Conservation (phyloP, 23 red algal genomes). For the Cyanidiococcus yangmingshanensis region DNA sequence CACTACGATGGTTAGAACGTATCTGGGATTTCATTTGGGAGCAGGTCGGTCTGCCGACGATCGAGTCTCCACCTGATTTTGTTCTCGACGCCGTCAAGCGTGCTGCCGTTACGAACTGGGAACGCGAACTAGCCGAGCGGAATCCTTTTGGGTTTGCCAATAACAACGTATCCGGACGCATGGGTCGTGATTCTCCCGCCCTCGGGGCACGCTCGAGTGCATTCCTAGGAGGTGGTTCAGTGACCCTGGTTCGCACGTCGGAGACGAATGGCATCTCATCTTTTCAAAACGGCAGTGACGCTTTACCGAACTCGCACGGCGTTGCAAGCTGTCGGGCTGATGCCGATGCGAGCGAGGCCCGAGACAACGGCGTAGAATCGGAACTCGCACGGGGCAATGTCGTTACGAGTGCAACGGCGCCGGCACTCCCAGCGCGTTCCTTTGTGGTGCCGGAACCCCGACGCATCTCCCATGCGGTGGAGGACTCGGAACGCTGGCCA, state of each 20-base stretch:
- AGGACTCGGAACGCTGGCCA: not conserved
- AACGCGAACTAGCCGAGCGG: not conserved
- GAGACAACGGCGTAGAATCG: too few relatives aligned
- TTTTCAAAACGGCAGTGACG: too few relatives aligned
- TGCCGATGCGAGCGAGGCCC: too few relatives aligned
- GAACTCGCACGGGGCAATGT: too few relatives aligned
- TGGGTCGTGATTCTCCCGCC: too few relatives aligned
- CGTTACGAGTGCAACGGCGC: not conserved
- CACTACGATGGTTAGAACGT: not conserved
- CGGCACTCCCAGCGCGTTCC: not conserved
- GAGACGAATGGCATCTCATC: too few relatives aligned
- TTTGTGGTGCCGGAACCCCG: not conserved
- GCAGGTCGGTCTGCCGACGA: not conserved
- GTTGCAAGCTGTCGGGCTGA: too few relatives aligned
- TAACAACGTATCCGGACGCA: not conserved
- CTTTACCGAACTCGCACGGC: too few relatives aligned
- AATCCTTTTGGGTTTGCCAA: not conserved
- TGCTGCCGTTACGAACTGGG: not conserved
- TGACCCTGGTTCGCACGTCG: too few relatives aligned
- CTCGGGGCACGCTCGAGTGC: not conserved
- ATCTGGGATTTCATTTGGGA: constrained; percentile 23
- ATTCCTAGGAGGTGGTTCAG: not conserved
- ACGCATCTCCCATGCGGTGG: not conserved
- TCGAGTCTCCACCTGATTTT: not conserved
- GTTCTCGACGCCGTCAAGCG: constrained; percentile 12